phyloP scores from a whole-genome alignment of 176 grass and related monocot species.

The Juncus inflexus region DNA sequence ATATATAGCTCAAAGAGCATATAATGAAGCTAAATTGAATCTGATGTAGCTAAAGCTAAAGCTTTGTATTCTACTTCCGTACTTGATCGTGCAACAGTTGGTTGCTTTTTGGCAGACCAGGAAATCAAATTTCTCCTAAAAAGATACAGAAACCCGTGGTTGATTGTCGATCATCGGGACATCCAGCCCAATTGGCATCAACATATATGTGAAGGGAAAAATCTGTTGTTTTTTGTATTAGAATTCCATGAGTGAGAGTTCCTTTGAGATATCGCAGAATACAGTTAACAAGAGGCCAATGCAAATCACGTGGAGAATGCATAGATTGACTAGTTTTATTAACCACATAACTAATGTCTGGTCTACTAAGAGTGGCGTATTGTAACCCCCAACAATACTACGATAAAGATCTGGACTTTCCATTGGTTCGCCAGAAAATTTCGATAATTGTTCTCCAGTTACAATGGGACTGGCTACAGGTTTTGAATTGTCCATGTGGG shows the following conservation, averaged over 20 bases:
- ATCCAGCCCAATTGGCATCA: neutral
- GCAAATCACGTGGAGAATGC: no score
- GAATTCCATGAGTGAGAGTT: neutral
- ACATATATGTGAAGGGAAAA: neutral
- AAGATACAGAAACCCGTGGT: neutral
- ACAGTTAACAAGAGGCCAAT: no score
- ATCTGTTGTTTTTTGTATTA: neutral
- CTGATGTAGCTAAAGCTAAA: neutral
- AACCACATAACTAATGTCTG: neutral
- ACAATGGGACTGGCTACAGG: neutral
- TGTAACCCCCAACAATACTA: neutral
- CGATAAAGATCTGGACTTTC: neutral
- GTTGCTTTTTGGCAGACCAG: slow-evolving; percentile 1
- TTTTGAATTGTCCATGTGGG: no score
- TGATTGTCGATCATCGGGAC: neutral
- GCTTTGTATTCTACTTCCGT: neutral
- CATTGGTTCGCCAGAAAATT: neutral
- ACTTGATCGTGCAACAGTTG: neutral
- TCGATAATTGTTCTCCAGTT: neutral
- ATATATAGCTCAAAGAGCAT: neutral
- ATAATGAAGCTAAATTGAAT: neutral
- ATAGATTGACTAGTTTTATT: no score
- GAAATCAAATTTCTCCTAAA: slow-evolving; percentile 9
- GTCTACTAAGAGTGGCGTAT: neutral
- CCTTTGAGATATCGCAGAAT: neutral